Percentiles rank a stretch among this genome's conserved stretches.
Conservation (phyloP, 208 protist species). For the Novymonas esmeraldas region DNA sequence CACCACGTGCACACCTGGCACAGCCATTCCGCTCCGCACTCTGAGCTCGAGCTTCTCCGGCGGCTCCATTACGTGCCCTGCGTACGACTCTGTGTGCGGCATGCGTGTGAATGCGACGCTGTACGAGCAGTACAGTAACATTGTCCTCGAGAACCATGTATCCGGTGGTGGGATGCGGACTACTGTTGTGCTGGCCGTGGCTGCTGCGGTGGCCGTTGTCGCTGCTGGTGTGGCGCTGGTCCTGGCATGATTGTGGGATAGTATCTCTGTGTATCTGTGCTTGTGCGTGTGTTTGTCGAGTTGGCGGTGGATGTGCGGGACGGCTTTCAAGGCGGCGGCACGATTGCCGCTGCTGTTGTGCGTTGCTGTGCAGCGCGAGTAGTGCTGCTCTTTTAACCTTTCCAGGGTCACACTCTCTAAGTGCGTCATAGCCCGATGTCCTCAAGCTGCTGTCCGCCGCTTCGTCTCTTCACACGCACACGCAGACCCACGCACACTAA, state of each 20-base stretch:
- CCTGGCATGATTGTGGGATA: background rate
- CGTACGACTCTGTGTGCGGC: conserved; percentile 41
- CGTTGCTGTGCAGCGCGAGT: too few species aligned
- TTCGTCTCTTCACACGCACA: too few species aligned
- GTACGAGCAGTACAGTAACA: background rate
- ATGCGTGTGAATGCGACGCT: background rate
- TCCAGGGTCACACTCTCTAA: too few species aligned
- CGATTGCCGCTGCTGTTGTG: too few species aligned
- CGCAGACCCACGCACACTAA: too few species aligned
- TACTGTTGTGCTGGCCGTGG: background rate
- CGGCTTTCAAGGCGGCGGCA: too few species aligned
- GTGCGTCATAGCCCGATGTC: too few species aligned
- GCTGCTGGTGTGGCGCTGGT: conserved; percentile 1
- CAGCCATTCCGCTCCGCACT: background rate
- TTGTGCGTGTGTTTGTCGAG: too few species aligned
- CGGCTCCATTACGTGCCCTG: conserved; percentile 37
- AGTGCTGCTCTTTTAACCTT: too few species aligned
- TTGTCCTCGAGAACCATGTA: background rate
- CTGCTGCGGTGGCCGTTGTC: background rate
- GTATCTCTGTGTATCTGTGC: too few species aligned
- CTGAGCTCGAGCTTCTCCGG: conserved; percentile 15
- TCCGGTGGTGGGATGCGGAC: background rate
- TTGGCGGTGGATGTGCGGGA: too few species aligned
- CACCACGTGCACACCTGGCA: conserved; percentile 13
- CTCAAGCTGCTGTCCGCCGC: too few species aligned